A percentile compares a stretch with the other conserved stretches of the same genome.
Evolutionary conservation across 208 protist genomes (phyloP).

Genomic region (Wallacemonas rigidus): DNA sequence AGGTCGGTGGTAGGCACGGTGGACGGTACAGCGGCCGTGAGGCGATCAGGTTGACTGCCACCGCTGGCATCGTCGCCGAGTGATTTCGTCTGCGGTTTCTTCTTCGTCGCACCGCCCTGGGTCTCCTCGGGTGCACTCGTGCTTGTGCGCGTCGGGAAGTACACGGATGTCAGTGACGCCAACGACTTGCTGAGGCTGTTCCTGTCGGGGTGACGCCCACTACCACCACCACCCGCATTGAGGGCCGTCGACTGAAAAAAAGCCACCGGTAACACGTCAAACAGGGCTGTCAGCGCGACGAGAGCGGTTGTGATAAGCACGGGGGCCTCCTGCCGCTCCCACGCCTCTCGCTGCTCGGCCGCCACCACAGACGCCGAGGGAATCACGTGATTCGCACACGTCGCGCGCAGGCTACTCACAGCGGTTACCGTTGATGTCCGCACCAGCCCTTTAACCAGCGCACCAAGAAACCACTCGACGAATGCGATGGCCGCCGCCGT

Average conservation of each 20-base stretch:
- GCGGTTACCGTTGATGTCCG: not conserved
- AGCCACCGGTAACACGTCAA: not conserved
- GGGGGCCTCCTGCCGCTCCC: slow-evolving; percentile 3
- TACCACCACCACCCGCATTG: not conserved
- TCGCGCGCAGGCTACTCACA: not conserved
- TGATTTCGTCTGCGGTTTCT: no score
- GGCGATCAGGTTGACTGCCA: not conserved
- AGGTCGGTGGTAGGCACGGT: not conserved
- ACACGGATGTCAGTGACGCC: not conserved
- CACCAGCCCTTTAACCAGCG: not conserved
- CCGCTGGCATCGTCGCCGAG: not conserved
- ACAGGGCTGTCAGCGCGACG: slow-evolving; percentile 11
- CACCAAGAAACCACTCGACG: slow-evolving; percentile 8
- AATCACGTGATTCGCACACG: not conserved
- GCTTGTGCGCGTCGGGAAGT: not conserved
- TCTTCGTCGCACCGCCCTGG: not conserved
- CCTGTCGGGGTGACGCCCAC: no score
- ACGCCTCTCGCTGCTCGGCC: not conserved
- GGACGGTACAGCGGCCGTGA: not conserved
- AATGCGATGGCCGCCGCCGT: not conserved
- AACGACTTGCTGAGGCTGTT: not conserved
- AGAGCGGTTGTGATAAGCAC: not conserved
- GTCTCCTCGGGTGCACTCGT: not conserved
- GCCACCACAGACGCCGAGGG: no score
- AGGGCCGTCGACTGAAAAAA: not conserved